Base-by-base conservation (phyloP, 257 asterid genomes). In the Gentiana macrophylla region DNA sequence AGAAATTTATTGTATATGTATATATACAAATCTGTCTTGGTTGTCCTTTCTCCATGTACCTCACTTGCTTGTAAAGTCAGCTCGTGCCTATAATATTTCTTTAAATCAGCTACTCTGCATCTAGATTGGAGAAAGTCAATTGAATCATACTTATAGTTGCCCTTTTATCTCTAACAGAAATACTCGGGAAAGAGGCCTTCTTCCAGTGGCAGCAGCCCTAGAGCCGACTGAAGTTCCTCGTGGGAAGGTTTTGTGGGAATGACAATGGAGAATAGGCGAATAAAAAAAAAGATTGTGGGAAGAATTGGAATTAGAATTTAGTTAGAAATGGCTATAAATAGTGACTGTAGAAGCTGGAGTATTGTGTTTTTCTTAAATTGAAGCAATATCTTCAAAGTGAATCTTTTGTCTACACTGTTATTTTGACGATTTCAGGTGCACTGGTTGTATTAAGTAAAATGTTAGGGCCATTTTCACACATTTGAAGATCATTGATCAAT, bases 181-280 rank as follows among this genome's bases (percentile, higher is more conserved):
- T 88, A 88, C 76, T 60, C 73, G 5, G 80, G 86, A 63, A 88
- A 84, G 67, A 82, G 43, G 59, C 81, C 84, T 55, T 15, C 24
- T 15, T 55, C 80, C 64, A 70, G 83, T 44, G 74, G 78, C 65
- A 77, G 79, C 70, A 73, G 81, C 64, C 74, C 88, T 12, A 67
- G 94, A 52, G 77, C 67, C 4, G 94, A 88, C 76, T 88, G 83
- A 84, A 72, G 49, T 50, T 24, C 59, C 53, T 64, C 58, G 53
- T 15, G 24, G 24, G 24, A 15, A 15, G 24, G 24, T 15, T 15
- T 15, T 15, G 24, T 15, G 24, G 24, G 33, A 47, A 32, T 33
- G 33, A 24, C 32, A 71, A 37, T 41, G 61, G 47, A 47, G 35
- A 50, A 56, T 10, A 45, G 60, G 15, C 36, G 37, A 60, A 37